Evolutionary conservation across 345 rosid species (phyloP), one percentile per base, ranked within the genome.

Genomic region (Salix arbutifolia): DNA sequence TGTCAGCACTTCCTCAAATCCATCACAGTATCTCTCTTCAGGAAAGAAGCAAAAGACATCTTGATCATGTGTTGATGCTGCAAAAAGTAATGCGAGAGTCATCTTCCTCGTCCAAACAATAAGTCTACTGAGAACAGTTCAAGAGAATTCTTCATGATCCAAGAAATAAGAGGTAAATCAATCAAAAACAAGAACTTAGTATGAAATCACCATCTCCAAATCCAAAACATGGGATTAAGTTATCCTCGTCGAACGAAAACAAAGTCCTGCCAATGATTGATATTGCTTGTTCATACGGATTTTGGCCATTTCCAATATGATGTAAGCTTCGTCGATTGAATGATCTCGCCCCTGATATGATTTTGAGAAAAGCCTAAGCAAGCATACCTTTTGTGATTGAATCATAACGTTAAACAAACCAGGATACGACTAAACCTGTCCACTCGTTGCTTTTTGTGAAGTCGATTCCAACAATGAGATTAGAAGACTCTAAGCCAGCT

Each of bases 381-480:
- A 74, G 68, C 67, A 60, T 44, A 42, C 6, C 64, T 58, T 10
- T 48, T 58, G 72, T 6, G 37, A 48, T 25, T 74, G 14, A 62
- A 74, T 67, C 70, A 76, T 65, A 13, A 48, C 56, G 44, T 42
- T 31, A 65, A 19, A 23, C 75, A 56, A 16, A 58, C 64, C 18
- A 21, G 66, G 67, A 70, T 23, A n/a, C 68, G 28, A 78, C 67
- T 21, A 33, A 70, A 90, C 98, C 98, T 84, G 98, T 93, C 99
- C 99, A 93, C 52, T 95, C 98, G 7, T 95, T 95, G 90, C 99
- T 95, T 86, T 95, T 95, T 2, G 99, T 95, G 84, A 93, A 90
- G 85, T 93, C 99, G 76, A 95, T 89, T 74, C 97, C 98, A 60
- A 95, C 96, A 23, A 95, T 95, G 66, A 95, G 87, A 83, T 95